Evolutionary conservation across 1,139 yeast genomes (phyloP).

Genomic region (Geotrichum carabidarum): DNA sequence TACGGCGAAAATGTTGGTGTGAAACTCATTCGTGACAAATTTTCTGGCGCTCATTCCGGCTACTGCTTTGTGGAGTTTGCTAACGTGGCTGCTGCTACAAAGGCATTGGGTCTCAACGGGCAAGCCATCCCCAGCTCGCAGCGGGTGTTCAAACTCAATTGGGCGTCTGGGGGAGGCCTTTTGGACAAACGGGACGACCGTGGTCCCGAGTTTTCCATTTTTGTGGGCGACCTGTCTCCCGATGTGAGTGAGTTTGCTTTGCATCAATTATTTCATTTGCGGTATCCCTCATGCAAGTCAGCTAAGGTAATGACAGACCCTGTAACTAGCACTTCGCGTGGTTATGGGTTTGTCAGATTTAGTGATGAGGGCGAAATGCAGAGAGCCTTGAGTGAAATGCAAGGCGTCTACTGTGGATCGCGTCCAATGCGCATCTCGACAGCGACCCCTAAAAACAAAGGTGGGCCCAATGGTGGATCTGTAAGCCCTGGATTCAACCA

Average conservation of each 20-base stretch:
- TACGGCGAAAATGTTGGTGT: slow-evolving; percentile 50
- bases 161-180: slow-evolving; percentile 74
- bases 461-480: slow-evolving; percentile 21
- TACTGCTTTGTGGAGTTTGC: slow-evolving; percentile 85
- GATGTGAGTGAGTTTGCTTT: slow-evolving; percentile 72
- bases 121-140: slow-evolving; percentile 57
- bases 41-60: slow-evolving; percentile 51
- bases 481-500: background rate
- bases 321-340: slow-evolving; percentile 68
- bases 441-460: slow-evolving; percentile 60
- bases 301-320: slow-evolving; percentile 86
- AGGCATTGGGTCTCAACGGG: slow-evolving; percentile 65
- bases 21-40: slow-evolving; percentile 55
- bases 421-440: slow-evolving; percentile 72
- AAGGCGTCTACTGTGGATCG: slow-evolving; percentile 67
- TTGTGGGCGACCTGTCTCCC: slow-evolving; percentile 80
- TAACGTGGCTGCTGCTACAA: slow-evolving; percentile 58
- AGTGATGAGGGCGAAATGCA: slow-evolving; percentile 63
- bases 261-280: slow-evolving; percentile 61
- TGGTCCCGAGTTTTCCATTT: slow-evolving; percentile 61
- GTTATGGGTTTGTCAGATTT: slow-evolving; percentile 88
- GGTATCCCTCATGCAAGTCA: slow-evolving; percentile 70
- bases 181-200: slow-evolving; percentile 35
- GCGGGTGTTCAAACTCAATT: slow-evolving; percentile 65
- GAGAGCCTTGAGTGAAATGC: slow-evolving; percentile 74